A percentile compares a stretch with the other conserved stretches of the same genome.
phyloP scores from a whole-genome alignment of 331 rosid species.

The Malus hybrid region DNA sequence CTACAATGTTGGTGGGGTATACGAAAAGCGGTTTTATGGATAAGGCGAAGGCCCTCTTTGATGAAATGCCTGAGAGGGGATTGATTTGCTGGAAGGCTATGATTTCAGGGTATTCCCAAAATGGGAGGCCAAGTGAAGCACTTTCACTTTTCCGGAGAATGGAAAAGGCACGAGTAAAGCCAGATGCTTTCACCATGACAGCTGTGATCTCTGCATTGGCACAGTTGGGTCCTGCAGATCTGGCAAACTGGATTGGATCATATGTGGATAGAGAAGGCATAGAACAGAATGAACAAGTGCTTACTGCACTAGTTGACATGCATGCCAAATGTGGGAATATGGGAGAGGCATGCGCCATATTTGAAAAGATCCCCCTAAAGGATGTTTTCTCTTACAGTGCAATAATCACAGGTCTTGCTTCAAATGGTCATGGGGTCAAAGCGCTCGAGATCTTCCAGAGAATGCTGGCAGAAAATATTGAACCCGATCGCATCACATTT shows the following conservation, averaged over 20 bases:
- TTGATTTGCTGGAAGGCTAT: constrained; percentile 21
- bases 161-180: not conserved
- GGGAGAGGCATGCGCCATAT: constrained; percentile 6
- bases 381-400: constrained; percentile 17
- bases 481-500: constrained; percentile 15
- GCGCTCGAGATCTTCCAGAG: constrained; percentile 15
- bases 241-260: constrained; percentile 10
- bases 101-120: constrained; percentile 10
- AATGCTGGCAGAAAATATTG: constrained; percentile 14
- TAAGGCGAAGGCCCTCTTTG: constrained; percentile 4
- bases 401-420: constrained; percentile 20
- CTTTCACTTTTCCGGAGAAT: constrained; percentile 4
- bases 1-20: constrained; percentile 14
- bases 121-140: constrained; percentile 17
- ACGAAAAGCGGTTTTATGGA: constrained; percentile 10
- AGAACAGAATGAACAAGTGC: constrained; percentile 9
- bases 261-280: constrained; percentile 10
- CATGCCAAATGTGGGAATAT: constrained; percentile 25
- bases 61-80: constrained; percentile 12
- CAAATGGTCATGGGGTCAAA: constrained; percentile 20
- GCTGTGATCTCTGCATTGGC: constrained; percentile 24
- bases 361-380: constrained; percentile 5
- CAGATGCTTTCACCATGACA: constrained; percentile 23
- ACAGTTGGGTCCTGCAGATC: constrained; percentile 13
- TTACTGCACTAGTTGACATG: constrained; percentile 22